These are phyloP conservation scores for Clavispora santaluciae DNA, from an alignment of 805 yeast species.

Conservation along the genomic window DNA sequence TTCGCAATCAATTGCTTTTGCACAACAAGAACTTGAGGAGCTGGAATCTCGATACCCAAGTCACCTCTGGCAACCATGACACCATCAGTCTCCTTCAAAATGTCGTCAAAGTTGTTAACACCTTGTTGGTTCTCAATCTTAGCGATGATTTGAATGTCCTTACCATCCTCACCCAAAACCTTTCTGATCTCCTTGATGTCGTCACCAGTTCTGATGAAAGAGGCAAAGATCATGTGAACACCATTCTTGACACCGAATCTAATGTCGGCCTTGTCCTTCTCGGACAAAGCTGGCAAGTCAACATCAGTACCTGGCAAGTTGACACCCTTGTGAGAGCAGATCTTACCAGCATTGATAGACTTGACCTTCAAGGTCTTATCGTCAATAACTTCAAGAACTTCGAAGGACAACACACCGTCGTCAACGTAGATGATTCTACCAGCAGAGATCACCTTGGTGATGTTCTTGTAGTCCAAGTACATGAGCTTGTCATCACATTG, in stretches of 20 bases:
- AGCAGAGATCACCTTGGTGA: constrained; percentile 82
- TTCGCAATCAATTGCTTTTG: constrained; percentile 99
- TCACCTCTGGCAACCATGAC: constrained; percentile 99
- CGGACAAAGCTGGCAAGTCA: constrained; percentile 95
- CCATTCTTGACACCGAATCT: constrained; percentile 94
- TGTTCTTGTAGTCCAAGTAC: constrained; percentile 93
- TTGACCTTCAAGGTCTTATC: constrained; percentile 76
- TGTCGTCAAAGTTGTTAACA: constrained; percentile 98
- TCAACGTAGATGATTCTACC: constrained; percentile 94
- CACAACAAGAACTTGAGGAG: constrained; percentile 96
- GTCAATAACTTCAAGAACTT: constrained; percentile 81
- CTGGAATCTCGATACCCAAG: constrained; percentile 98
- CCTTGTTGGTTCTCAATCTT: constrained; percentile 99
- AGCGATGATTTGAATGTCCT: constrained; percentile 91
- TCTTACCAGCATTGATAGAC: constrained; percentile 91
- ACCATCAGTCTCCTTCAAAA: constrained; percentile 92
- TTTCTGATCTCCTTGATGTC: constrained; percentile 88
- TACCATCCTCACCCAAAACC: constrained; percentile 96
- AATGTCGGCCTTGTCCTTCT: constrained; percentile 91
- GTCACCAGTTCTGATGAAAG: constrained; percentile 91
- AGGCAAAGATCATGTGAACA: constrained; percentile 98
- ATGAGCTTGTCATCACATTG: constrained; percentile 73
- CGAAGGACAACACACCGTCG: constrained; percentile 96
- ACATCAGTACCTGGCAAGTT: constrained; percentile 98
- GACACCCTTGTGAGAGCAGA: constrained; percentile 98